Percentiles rank a stretch among this genome's conserved stretches.
These are phyloP conservation scores for Aureobasidium sp. DNA, from an alignment of 2,329 filamentous ascomycete genomes.

Conservation along the genomic window DNA sequence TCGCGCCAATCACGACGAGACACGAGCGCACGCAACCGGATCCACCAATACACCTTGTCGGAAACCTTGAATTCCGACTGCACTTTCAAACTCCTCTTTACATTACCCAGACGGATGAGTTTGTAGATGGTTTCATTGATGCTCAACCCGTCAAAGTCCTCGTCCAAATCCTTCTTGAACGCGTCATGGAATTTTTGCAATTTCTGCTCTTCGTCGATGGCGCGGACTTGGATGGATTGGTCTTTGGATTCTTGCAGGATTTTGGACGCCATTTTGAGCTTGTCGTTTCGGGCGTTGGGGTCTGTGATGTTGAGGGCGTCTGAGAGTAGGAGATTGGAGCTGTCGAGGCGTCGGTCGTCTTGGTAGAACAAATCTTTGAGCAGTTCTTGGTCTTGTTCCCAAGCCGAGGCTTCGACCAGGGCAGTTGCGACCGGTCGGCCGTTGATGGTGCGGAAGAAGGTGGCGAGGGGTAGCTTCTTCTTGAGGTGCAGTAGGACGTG, in stretches of 20 bases:
- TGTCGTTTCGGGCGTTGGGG: constrained; percentile 66
- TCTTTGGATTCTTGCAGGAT: constrained; percentile 80
- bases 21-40: constrained; percentile 77
- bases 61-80: constrained; percentile 88
- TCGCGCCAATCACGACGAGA: constrained; percentile 88
- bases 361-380: constrained; percentile 97
- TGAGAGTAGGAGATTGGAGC: constrained; percentile 76
- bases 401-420: constrained; percentile 77
- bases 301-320: constrained; percentile 73
- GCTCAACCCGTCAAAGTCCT: constrained; percentile 67
- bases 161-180: constrained; percentile 71
- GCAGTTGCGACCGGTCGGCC: constrained; percentile 77
- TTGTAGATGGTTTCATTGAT: constrained; percentile 91
- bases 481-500: constrained; percentile 82
- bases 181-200: constrained; percentile 80
- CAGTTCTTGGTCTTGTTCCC: constrained; percentile 69
- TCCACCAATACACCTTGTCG: constrained; percentile 86
- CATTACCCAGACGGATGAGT: constrained; percentile 72
- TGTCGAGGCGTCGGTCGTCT: constrained; percentile 83
- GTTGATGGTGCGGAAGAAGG: constrained; percentile 89
- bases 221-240: constrained; percentile 62
- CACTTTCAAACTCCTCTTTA: constrained; percentile 78
- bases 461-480: constrained; percentile 81
- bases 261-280: constrained; percentile 78
- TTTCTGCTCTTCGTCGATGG: constrained; percentile 71